These are phyloP conservation scores for Domatiomyces globalis DNA, from an alignment of 2,329 filamentous ascomycete species.

Conservation along the genomic window DNA sequence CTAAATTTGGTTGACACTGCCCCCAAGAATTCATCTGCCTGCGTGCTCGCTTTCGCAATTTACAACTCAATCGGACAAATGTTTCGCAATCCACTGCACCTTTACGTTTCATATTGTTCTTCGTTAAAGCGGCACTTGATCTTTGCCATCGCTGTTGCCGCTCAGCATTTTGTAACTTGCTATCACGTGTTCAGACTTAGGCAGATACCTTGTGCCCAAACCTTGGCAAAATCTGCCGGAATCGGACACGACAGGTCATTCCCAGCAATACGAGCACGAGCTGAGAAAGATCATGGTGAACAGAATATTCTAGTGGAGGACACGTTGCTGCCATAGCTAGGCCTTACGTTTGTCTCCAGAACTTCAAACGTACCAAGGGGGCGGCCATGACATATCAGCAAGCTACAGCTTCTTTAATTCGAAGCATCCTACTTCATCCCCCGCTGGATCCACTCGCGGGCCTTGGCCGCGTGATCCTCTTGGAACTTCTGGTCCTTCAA, in stretches of 20 bases:
- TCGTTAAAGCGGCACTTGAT: not conserved
- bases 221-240: too few species aligned
- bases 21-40: not conserved
- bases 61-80: not conserved
- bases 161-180: not conserved
- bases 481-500: conserved; percentile 3
- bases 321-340: too few species aligned
- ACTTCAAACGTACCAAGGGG: too few species aligned
- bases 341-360: too few species aligned
- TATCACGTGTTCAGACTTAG: too few species aligned
- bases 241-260: too few species aligned
- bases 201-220: too few species aligned
- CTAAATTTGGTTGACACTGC: not conserved
- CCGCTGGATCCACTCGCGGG: conserved; percentile 51
- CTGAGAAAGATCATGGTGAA: too few species aligned
- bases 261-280: too few species aligned
- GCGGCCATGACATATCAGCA: not conserved
- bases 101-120: not conserved
- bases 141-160: not conserved
- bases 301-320: too few species aligned
- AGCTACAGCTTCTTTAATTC: conserved; percentile 27
- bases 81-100: too few species aligned
- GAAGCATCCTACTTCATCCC: conserved; percentile 53
- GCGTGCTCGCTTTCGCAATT: not conserved
- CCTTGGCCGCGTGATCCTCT: conserved; percentile 15